Percentiles rank a stretch among this genome's conserved stretches.
These are phyloP conservation scores for Psilocybe cubensis DNA, from an alignment of 768 basidiomycete genomes.

Conservation along the genomic window DNA sequence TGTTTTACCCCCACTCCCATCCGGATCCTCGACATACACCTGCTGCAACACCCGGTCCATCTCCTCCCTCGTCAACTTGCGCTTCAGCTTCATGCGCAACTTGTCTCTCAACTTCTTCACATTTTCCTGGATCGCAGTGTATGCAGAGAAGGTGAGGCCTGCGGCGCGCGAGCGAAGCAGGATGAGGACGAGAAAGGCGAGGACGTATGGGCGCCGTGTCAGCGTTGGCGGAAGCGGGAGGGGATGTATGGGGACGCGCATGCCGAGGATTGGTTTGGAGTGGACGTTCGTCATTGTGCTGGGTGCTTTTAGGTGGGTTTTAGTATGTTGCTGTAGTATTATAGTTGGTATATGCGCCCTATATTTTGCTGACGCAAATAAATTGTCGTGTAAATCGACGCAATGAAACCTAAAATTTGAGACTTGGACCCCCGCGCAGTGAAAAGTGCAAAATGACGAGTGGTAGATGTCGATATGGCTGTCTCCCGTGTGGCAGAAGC, in stretches of 20 bases:
- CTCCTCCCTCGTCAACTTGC: conserved; percentile 40
- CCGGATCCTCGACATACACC: conserved; percentile 61
- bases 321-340: too few species aligned
- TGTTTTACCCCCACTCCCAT: conserved; percentile 63
- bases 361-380: too few species aligned
- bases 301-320: too few species aligned
- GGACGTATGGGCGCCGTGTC: conserved; percentile 33
- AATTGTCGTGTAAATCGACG: too few species aligned
- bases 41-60: conserved; percentile 55
- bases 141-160: conserved; percentile 35
- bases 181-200: conserved; percentile 50
- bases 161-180: conserved; percentile 53
- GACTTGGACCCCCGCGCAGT: too few species aligned
- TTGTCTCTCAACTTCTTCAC: conserved; percentile 17
- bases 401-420: too few species aligned
- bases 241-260: conserved; percentile 14
- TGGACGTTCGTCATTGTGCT: too few species aligned
- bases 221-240: conserved; percentile 19
- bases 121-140: conserved; percentile 25
- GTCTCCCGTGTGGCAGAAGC: too few species aligned
- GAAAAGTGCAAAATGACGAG: too few species aligned
- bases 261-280: conserved; percentile 19
- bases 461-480: too few species aligned
- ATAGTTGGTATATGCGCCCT: too few species aligned
- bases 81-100: conserved; percentile 11